Evolutionary conservation across 1,284 basidiomycete species (phyloP), one percentile per base, ranked within the genome.

Genomic region (Tremellales sp.): DNA sequence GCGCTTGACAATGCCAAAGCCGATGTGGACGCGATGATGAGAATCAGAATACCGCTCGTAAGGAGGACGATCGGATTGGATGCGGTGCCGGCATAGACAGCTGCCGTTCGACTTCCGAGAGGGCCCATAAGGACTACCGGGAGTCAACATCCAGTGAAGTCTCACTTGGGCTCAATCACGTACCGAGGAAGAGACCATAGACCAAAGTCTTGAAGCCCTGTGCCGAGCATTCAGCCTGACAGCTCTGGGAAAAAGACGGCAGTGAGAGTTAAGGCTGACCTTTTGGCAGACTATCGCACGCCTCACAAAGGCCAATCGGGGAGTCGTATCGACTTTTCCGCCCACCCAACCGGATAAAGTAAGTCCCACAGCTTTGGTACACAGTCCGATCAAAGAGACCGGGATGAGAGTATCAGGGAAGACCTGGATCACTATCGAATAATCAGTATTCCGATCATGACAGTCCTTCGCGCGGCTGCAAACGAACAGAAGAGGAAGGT

Each of bases 371-470:
- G 65, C 61, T 1, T 75, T 78, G 0, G 73, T 73, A 41, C 62
- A 54, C 24, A 79, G 70, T 10, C 78, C 78, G 40, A 77, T 75
- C 13, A 78, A 56, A 0, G 77, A 78, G 0, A 77, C 75, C 2
- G 76, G 77, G 0, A 78, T 67, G 24, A 77, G 69, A 1, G 67
- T 67, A 33, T 61, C 61, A 5, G 54, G 57, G 49, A 67, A 74
- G 21, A 72, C 54, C n/a, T 68, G 60, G 48, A 70, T 64, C 22
- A 72, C 64, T 62, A 3, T 19, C 6, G 15, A 4, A 15, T 36
- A 5, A 36, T 13, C n/a, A n/a, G n/a, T n/a, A n/a, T n/a, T n/a
- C 33, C 19, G 8, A 36, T 5, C 33, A 6, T 4, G 4, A 7
- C 33, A 15, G 13, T 36, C 13, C 19, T 36, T 15, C 6, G 15